Evolutionary conservation across 1,139 yeast species (phyloP).

Genomic region (Candida tropicalis): DNA sequence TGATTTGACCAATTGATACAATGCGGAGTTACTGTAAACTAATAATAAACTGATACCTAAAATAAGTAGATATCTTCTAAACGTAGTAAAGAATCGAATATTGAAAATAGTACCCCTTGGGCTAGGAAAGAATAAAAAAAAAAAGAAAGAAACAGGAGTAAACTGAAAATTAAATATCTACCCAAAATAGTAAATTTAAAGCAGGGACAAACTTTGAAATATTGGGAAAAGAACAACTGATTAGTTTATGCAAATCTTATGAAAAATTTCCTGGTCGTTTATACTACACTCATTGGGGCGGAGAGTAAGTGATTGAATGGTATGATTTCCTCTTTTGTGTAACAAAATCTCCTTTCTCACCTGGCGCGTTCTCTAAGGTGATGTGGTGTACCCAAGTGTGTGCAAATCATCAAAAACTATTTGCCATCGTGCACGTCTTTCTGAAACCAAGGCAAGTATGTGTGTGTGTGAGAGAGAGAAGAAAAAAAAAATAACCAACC

Average conservation of each 20-base stretch:
- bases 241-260: conserved; percentile 1
- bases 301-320: not conserved
- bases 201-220: too few relatives aligned
- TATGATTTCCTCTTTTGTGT: conserved; percentile 1
- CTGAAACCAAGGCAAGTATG: too few relatives aligned
- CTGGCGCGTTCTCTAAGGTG: too few relatives aligned
- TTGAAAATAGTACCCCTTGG: conserved; percentile 5
- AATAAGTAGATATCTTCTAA: conserved; percentile 10
- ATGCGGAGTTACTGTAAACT: conserved; percentile 4
- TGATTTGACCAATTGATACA: conserved; percentile 1
- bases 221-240: not conserved
- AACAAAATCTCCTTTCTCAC: not conserved
- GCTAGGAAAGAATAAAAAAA: not conserved
- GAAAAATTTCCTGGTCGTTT: conserved; percentile 1
- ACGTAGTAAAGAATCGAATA: conserved; percentile 9
- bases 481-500: not conserved
- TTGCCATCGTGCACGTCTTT: too few relatives aligned
- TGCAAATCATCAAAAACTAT: too few relatives aligned
- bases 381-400: too few relatives aligned
- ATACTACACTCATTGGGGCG: not conserved
- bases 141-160: not conserved
- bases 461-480: not conserved
- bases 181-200: too few relatives aligned
- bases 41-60: conserved; percentile 11
- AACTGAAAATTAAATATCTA: too few relatives aligned